phyloP scores from a whole-genome alignment of 176 grass and related monocot genomes.

The Ampelocalamus luodianensis region DNA sequence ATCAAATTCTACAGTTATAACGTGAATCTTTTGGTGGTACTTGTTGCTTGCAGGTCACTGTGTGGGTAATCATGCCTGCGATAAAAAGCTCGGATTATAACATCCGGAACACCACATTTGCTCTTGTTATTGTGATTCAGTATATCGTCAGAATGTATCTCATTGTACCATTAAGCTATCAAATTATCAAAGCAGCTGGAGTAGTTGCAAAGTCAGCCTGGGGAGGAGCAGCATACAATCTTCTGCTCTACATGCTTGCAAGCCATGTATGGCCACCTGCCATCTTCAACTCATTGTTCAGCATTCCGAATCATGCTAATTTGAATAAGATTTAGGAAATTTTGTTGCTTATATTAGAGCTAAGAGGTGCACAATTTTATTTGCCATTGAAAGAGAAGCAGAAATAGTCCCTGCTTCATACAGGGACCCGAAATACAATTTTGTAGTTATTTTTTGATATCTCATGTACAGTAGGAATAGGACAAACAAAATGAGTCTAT shows the following conservation, averaged over 20 bases:
- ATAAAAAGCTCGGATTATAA: slow-evolving; percentile 61
- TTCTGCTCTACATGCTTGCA: slow-evolving; percentile 88
- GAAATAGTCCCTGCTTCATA: background rate
- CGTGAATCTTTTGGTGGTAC: background rate
- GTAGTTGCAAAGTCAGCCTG: slow-evolving; percentile 92
- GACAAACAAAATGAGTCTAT: background rate
- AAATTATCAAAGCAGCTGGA: slow-evolving; percentile 81
- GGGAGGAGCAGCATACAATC: slow-evolving; percentile 95
- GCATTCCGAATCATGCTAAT: slow-evolving; percentile 8
- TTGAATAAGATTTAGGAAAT: background rate
- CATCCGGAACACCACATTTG: slow-evolving; percentile 67
- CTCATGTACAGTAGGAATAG: background rate
- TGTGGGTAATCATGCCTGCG: slow-evolving; percentile 73
- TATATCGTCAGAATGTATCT: slow-evolving; percentile 84
- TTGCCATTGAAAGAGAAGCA: background rate
- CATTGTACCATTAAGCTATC: slow-evolving; percentile 69
- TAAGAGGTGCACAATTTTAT: background rate
- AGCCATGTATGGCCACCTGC: slow-evolving; percentile 68
- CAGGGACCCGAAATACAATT: background rate
- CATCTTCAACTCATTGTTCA: slow-evolving; percentile 18
- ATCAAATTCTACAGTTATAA: background rate
- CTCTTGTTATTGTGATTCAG: slow-evolving; percentile 69
- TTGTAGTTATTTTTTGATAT: background rate
- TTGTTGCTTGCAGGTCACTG: slow-evolving; percentile 55
- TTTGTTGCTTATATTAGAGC: background rate